Conservation (phyloP, 768 basidiomycete species). For the Leccinum subgranulosum region DNA sequence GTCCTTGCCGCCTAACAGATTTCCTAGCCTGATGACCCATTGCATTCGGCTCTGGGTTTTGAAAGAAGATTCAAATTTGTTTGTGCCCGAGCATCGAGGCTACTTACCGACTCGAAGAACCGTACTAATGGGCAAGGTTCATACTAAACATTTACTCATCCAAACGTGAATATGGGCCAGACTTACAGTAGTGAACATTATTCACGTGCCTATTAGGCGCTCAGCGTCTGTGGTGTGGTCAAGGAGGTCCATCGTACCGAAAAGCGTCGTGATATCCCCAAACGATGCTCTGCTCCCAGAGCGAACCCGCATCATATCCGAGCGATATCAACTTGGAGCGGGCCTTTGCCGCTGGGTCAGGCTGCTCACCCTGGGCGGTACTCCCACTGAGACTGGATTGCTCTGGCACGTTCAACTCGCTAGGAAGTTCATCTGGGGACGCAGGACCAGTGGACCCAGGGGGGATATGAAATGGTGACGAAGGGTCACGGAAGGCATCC, state of each 20-base stretch:
- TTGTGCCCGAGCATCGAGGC: neutral
- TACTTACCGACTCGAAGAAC: constrained; percentile 65
- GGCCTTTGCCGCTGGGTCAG: constrained; percentile 35
- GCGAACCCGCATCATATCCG: constrained; percentile 62
- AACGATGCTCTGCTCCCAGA: constrained; percentile 74
- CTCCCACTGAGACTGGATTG: neutral
- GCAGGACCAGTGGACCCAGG: constrained; percentile 59
- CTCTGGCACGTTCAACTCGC: neutral
- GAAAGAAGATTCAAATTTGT: neutral
- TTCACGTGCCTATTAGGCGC: constrained; percentile 61
- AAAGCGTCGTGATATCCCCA: constrained; percentile 83
- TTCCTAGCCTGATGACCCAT: constrained; percentile 59
- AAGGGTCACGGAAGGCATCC: constrained; percentile 58
- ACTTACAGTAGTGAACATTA: constrained; percentile 67
- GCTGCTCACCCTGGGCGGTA: neutral
- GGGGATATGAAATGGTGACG: constrained; percentile 62
- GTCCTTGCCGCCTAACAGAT: constrained; percentile 55
- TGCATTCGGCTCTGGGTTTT: constrained; percentile 58
- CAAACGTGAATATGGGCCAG: neutral
- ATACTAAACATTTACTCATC: neutral
- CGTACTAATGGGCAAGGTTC: constrained; percentile 41
- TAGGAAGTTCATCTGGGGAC: constrained; percentile 46
- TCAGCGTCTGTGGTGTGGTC: neutral
- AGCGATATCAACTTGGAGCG: constrained; percentile 39
- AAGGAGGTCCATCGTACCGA: constrained; percentile 40